Conservation (phyloP, 2,329 filamentous ascomycete genomes). For the Sphaerulina populicola region DNA sequence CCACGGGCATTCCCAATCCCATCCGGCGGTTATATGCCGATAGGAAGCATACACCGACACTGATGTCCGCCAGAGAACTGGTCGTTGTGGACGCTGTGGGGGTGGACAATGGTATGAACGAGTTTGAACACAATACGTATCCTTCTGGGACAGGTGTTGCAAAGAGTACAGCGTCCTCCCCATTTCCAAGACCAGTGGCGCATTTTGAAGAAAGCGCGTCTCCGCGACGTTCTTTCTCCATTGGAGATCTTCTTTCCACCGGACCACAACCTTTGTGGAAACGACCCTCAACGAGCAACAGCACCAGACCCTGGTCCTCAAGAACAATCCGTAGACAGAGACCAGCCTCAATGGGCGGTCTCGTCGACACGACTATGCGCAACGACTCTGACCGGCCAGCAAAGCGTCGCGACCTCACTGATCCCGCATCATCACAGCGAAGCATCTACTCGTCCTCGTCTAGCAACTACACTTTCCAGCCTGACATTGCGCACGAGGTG, state of each 20-base stretch:
- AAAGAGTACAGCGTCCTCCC: constrained; percentile 25
- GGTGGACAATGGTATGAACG: constrained; percentile 22
- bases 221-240: constrained; percentile 45
- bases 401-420: constrained; percentile 34
- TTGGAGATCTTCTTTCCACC: constrained; percentile 38
- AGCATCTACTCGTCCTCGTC: constrained; percentile 25
- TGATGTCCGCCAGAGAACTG: constrained; percentile 28
- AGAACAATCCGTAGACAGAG: constrained; percentile 23
- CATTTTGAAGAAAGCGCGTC: constrained; percentile 26
- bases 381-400: constrained; percentile 31
- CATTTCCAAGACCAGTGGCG: constrained; percentile 18
- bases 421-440: constrained; percentile 19
- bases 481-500: constrained; percentile 17
- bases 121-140: constrained; percentile 15
- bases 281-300: constrained; percentile 33
- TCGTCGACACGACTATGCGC: constrained; percentile 32
- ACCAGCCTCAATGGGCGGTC: constrained; percentile 33
- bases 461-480: constrained; percentile 10
- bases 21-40: constrained; percentile 33
- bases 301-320: constrained; percentile 26
- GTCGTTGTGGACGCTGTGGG: constrained; percentile 23
- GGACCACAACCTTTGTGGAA: constrained; percentile 34
- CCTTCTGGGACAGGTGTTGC: constrained; percentile 8
- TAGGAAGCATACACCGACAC: constrained; percentile 30
- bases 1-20: constrained; percentile 33